Evolutionary conservation across 768 basidiomycete genomes (phyloP).

Genomic region (Mrakia gelida): DNA sequence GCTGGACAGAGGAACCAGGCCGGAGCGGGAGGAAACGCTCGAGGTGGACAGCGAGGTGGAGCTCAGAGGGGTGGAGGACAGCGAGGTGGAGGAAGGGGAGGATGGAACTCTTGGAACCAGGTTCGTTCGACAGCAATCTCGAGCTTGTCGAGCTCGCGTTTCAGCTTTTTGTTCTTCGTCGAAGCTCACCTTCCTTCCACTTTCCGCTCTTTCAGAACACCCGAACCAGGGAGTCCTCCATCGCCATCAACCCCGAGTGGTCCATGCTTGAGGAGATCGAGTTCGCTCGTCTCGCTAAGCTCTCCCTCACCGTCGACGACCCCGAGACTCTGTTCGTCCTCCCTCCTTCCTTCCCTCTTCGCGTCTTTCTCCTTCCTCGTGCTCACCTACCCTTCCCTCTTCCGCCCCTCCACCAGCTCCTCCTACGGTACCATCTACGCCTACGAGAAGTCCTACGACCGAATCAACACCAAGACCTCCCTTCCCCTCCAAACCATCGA

Average conservation of each 20-base stretch:
- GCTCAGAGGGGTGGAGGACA: slow-evolving; percentile 40
- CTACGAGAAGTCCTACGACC: slow-evolving; percentile 93
- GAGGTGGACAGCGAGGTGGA: slow-evolving; percentile 40
- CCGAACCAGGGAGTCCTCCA: slow-evolving; percentile 85
- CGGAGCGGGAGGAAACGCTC: slow-evolving; percentile 36
- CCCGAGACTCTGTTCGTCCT: slow-evolving; percentile 76
- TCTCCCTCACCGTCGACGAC: slow-evolving; percentile 89
- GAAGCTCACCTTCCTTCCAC: neutral
- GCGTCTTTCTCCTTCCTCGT: too few relatives aligned
- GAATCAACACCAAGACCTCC: slow-evolving; percentile 89
- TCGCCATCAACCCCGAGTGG: slow-evolving; percentile 89
- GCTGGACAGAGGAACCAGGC: slow-evolving; percentile 46
- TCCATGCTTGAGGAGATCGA: slow-evolving; percentile 95
- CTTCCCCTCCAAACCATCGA: slow-evolving; percentile 85
- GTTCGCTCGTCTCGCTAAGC: slow-evolving; percentile 83
- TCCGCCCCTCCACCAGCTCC: slow-evolving; percentile 51
- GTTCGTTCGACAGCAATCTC: slow-evolving; percentile 59
- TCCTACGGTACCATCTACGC: slow-evolving; percentile 83
- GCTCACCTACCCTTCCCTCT: neutral
- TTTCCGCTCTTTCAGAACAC: slow-evolving; percentile 7
- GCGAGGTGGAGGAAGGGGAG: slow-evolving; percentile 54
- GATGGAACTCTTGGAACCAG: slow-evolving; percentile 95
- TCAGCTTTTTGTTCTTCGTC: neutral
- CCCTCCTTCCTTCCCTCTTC: neutral
- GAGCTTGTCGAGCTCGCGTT: slow-evolving; percentile 51